These are phyloP conservation scores for Auricularia cornea DNA, from an alignment of 768 basidiomycete genomes.

Conservation along the genomic window DNA sequence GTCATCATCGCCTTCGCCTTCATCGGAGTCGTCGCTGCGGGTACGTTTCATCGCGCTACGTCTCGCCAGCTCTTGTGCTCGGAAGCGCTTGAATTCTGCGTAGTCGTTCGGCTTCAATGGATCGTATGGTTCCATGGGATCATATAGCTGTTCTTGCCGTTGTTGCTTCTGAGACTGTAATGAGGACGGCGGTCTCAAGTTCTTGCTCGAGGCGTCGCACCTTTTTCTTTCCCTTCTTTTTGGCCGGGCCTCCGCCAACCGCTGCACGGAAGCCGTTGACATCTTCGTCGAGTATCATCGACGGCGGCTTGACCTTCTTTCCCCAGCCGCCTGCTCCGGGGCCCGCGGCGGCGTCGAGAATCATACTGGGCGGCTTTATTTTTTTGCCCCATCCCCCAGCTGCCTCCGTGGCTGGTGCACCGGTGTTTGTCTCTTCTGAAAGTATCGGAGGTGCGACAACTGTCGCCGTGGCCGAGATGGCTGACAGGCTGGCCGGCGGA, in stretches of 20 bases:
- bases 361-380: slow-evolving; percentile 85
- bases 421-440: slow-evolving; percentile 20
- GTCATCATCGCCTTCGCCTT: slow-evolving; percentile 42
- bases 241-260: not conserved
- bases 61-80: slow-evolving; percentile 52
- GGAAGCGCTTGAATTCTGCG: slow-evolving; percentile 78
- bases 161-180: slow-evolving; percentile 46
- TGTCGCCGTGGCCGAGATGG: slow-evolving; percentile 29
- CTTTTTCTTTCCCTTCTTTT: slow-evolving; percentile 38
- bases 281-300: slow-evolving; percentile 85
- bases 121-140: slow-evolving; percentile 73
- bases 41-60: slow-evolving; percentile 39
- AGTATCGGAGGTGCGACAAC: slow-evolving; percentile 66
- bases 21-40: slow-evolving; percentile 44
- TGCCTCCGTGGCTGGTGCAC: slow-evolving; percentile 11
- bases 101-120: slow-evolving; percentile 82
- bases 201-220: slow-evolving; percentile 21
- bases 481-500: slow-evolving; percentile 9
- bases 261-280: slow-evolving; percentile 58
- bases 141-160: slow-evolving; percentile 43
- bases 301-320: slow-evolving; percentile 83
- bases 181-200: no score
- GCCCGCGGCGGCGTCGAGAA: slow-evolving; percentile 53
- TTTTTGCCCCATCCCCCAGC: slow-evolving; percentile 74
- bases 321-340: slow-evolving; percentile 58